A percentile compares a stretch with the other conserved stretches of the same genome.
phyloP scores from a whole-genome alignment of 2,329 filamentous ascomycete species.

The Xylaria arbuscula region DNA sequence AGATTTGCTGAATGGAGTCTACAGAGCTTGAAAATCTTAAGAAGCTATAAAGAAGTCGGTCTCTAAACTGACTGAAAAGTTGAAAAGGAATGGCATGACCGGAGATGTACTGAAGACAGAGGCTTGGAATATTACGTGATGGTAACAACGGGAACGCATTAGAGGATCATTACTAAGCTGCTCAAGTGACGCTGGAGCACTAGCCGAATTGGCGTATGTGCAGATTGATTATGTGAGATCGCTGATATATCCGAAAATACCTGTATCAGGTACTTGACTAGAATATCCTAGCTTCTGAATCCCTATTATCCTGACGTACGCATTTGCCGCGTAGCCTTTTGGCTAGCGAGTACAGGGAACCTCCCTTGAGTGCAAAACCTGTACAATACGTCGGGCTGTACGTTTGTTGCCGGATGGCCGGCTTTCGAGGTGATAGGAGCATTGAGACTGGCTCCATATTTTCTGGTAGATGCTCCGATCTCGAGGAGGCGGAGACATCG shows the following conservation, averaged over 20 bases:
- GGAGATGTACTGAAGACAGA: too few relatives aligned
- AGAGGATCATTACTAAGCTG: too few relatives aligned
- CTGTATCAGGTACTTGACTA: not conserved
- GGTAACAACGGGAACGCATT: too few relatives aligned
- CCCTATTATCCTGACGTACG: slow-evolving; percentile 22
- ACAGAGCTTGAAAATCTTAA: too few relatives aligned
- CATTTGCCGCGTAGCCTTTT: slow-evolving; percentile 21
- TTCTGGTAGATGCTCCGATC: too few relatives aligned
- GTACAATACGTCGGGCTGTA: slow-evolving; percentile 15
- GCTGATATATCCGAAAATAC: not conserved
- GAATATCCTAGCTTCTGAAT: not conserved
- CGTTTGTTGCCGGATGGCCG: not conserved
- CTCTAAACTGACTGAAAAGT: too few relatives aligned
- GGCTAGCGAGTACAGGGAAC: slow-evolving; percentile 25
- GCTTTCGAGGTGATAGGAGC: not conserved
- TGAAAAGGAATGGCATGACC: too few relatives aligned
- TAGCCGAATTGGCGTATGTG: not conserved
- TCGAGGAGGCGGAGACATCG: too few relatives aligned
- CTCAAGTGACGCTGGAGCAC: too few relatives aligned
- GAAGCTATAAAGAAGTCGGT: too few relatives aligned
- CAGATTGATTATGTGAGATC: not conserved
- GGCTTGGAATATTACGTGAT: too few relatives aligned
- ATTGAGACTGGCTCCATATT: not conserved
- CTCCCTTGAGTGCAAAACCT: slow-evolving; percentile 32
- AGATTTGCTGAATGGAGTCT: too few relatives aligned